phyloP scores from a whole-genome alignment of 208 protist species.

The Strigomonas culicis region DNA sequence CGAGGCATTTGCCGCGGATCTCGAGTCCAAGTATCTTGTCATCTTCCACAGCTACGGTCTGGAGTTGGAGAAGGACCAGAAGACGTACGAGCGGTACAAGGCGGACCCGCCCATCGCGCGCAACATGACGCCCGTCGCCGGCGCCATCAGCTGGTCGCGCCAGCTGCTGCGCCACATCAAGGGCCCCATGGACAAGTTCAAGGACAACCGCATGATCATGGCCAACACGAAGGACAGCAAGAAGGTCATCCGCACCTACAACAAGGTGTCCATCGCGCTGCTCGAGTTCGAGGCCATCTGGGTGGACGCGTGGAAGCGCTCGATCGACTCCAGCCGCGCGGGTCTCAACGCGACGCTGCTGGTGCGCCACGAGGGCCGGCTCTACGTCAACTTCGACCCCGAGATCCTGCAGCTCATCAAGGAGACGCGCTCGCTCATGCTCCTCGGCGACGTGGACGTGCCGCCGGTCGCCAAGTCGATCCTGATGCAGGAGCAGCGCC shows the following conservation, averaged over 20 bases:
- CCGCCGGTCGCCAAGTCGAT: constrained; percentile 86
- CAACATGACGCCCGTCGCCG: constrained; percentile 95
- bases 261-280: constrained; percentile 93
- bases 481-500: constrained; percentile 94
- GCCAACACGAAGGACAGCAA: constrained; percentile 94
- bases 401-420: constrained; percentile 96
- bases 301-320: constrained; percentile 94
- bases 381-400: constrained; percentile 98
- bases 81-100: constrained; percentile 96
- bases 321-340: constrained; percentile 90
- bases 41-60: constrained; percentile 96
- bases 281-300: constrained; percentile 96
- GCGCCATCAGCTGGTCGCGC: constrained; percentile 94
- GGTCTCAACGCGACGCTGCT: constrained; percentile 96
- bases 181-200: constrained; percentile 96
- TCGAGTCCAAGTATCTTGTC: constrained; percentile 94
- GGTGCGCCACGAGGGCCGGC: constrained; percentile 90
- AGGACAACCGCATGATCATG: constrained; percentile 93
- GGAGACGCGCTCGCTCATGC: constrained; percentile 93
- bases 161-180: constrained; percentile 96
- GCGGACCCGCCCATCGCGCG: constrained; percentile 91
- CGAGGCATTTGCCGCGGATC: constrained; percentile 89
- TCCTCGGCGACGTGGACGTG: constrained; percentile 92
- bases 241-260: constrained; percentile 96
- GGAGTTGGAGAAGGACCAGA: constrained; percentile 95